A percentile compares a stretch with the other conserved stretches of the same genome.
These are phyloP conservation scores for Macrolepiota albuminosa DNA, from an alignment of 768 basidiomycete species.

Conservation along the genomic window DNA sequence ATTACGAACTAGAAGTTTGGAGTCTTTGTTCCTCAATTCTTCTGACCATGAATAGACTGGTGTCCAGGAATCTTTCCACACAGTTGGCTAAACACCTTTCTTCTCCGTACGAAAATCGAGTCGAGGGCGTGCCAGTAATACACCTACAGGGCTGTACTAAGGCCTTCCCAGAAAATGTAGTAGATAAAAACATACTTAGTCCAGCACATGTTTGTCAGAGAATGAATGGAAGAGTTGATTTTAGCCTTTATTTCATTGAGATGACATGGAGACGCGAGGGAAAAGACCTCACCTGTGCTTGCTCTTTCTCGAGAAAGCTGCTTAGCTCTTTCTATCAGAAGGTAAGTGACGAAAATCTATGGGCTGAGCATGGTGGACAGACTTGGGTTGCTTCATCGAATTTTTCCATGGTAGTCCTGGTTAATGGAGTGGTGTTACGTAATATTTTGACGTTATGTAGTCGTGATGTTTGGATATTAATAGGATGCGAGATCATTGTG, in stretches of 20 bases:
- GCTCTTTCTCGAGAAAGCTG: slow-evolving; percentile 75
- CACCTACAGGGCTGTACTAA: slow-evolving; percentile 46
- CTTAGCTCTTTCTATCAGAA: slow-evolving; percentile 71
- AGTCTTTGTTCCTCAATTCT: slow-evolving; percentile 47
- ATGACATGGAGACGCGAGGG: not conserved
- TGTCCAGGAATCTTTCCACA: slow-evolving; percentile 89
- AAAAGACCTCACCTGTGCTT: slow-evolving; percentile 59
- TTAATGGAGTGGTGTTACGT: slow-evolving; percentile 6
- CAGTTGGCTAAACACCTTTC: slow-evolving; percentile 83
- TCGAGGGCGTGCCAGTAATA: slow-evolving; percentile 72
- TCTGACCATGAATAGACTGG: slow-evolving; percentile 76
- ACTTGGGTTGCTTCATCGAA: slow-evolving; percentile 83
- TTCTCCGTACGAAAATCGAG: slow-evolving; percentile 74
- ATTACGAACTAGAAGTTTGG: slow-evolving; percentile 13
- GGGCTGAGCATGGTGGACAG: slow-evolving; percentile 10
- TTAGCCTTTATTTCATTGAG: slow-evolving; percentile 30
- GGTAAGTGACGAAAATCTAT: slow-evolving; percentile 1
- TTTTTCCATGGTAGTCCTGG: slow-evolving; percentile 33
- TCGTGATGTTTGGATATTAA: not conserved
- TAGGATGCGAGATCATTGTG: slow-evolving; percentile 8
- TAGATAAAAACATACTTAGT: slow-evolving; percentile 67
- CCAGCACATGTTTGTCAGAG: slow-evolving; percentile 84
- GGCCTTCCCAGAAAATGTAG: not conserved
- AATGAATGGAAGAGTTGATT: slow-evolving; percentile 67
- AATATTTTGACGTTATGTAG: slow-evolving; percentile 6